Percentiles rank a stretch among this genome's conserved stretches.
Conservation (phyloP, 805 yeast genomes). For the Yarrowia divulgata region DNA sequence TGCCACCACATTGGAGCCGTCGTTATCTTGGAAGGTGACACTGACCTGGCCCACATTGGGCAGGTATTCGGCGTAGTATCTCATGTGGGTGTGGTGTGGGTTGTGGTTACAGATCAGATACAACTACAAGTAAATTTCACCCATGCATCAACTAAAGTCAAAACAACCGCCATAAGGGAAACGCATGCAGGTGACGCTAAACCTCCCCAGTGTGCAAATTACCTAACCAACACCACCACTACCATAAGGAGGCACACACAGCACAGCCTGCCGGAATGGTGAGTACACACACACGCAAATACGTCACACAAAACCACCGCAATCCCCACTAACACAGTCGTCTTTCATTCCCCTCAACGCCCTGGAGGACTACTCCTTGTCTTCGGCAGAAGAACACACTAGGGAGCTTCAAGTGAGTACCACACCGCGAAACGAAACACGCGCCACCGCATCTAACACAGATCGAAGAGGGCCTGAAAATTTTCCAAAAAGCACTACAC, state of each 20-base stretch:
- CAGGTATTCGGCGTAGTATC: conserved; percentile 20
- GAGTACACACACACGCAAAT: not conserved
- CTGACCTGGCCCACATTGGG: conserved; percentile 1
- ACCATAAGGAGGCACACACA: not conserved
- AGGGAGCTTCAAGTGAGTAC: conserved; percentile 75
- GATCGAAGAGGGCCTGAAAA: conserved; percentile 80
- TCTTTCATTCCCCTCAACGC: conserved; percentile 81
- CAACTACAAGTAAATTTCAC: conserved; percentile 4
- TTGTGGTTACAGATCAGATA: too few species aligned
- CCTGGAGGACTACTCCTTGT: conserved; percentile 69
- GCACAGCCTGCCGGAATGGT: conserved; percentile 24
- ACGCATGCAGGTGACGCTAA: conserved; percentile 9
- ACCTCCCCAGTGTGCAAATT: conserved; percentile 14
- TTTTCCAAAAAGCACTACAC: conserved; percentile 73
- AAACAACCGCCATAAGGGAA: not conserved
- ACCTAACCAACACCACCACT: not conserved
- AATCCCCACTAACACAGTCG: conserved; percentile 53
- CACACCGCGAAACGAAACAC: not conserved
- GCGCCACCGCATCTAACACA: conserved; percentile 22
- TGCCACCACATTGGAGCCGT: conserved; percentile 30
- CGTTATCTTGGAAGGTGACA: conserved; percentile 35
- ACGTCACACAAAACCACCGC: not conserved
- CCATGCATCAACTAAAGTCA: conserved; percentile 6
- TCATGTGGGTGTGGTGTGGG: not conserved
- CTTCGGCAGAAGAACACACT: conserved; percentile 87